Evolutionary conservation across 2,329 filamentous ascomycete species (phyloP).

Genomic region (Fusarium azukiicola): DNA sequence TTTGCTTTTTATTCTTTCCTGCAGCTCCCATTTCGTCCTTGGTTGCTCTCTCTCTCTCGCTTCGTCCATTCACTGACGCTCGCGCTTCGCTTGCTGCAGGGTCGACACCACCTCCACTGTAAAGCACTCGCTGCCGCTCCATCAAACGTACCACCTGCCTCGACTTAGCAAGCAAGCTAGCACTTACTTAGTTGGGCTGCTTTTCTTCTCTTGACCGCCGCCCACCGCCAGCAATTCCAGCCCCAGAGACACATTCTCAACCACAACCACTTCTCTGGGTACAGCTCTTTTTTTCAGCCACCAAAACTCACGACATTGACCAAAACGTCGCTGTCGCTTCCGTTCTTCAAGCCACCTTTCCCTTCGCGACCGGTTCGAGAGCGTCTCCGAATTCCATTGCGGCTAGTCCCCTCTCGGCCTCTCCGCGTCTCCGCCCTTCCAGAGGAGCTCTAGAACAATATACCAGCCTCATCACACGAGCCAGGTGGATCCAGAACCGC

Average conservation of each 20-base stretch:
- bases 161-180: conserved; percentile 43
- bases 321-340: conserved; percentile 15
- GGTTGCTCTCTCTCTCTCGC: conserved; percentile 27
- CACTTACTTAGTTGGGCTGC: conserved; percentile 17
- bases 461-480: conserved; percentile 41
- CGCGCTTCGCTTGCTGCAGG: conserved; percentile 27
- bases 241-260: conserved; percentile 29
- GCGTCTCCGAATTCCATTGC: conserved; percentile 26
- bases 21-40: conserved; percentile 28
- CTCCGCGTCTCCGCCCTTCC: conserved; percentile 47
- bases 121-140: conserved; percentile 19
- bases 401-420: conserved; percentile 45
- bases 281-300: conserved; percentile 33
- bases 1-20: conserved; percentile 31
- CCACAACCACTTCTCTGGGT: conserved; percentile 27
- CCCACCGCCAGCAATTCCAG: conserved; percentile 34
- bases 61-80: conserved; percentile 34
- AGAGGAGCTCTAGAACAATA: conserved; percentile 43
- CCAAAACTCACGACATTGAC: conserved; percentile 26
- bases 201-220: conserved; percentile 39
- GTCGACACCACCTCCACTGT: conserved; percentile 29
- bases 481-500: conserved; percentile 47
- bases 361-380: conserved; percentile 33
- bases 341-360: conserved; percentile 33
- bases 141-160: conserved; percentile 30